Evolutionary conservation across 352 stramenopile species (phyloP), one percentile per base, ranked within the genome.

Genomic region (Peronospora farinosa): DNA sequence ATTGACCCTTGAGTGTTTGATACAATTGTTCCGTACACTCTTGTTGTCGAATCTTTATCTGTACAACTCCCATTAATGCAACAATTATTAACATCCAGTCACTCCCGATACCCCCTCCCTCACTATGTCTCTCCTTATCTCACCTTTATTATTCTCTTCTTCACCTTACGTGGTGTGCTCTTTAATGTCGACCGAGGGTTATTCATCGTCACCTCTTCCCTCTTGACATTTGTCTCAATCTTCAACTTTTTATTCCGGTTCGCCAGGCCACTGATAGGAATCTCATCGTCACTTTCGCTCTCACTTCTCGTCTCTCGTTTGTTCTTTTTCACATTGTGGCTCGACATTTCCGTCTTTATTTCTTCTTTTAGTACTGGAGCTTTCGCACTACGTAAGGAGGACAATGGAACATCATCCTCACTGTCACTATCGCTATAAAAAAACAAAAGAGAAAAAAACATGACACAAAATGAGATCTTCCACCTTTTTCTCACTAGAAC

Each of bases 31-130:
- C 82, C 19, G 82, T 86, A 55, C 73, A 88, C 54, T 89, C 82
- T 46, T 93, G 79, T 56, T 93, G 82, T 37, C 86, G 86, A 49
- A 84, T 88, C 51, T 84, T 86, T 65, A 91, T 88, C 69, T 83
- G 31, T 17, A 23, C 11, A 32, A 32, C 7, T 11, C 9, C 1
- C 2, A 11, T 11, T 0, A 32, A 32, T 32, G 27, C 31, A 35
- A 35, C 1, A 35, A 35, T n/a, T 3, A 35, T 21, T 21, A 21
- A 1, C 19, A 21, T 21, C 19, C 3, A 3, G 3, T 3, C 1
- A 21, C 19, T 21, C 19, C 19, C 19, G 3, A 21, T 21, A 21
- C 1, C 19, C 3, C n/a, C n/a, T n/a, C n/a, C n/a, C n/a, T n/a
- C n/a, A n/a, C 19, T 21, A 3, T 17, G 12, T 8, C n/a, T 37